Evolutionary conservation across 2,329 filamentous ascomycete genomes (phyloP), one percentile per base, ranked within the genome.

Genomic region (Penicillium sp.): DNA sequence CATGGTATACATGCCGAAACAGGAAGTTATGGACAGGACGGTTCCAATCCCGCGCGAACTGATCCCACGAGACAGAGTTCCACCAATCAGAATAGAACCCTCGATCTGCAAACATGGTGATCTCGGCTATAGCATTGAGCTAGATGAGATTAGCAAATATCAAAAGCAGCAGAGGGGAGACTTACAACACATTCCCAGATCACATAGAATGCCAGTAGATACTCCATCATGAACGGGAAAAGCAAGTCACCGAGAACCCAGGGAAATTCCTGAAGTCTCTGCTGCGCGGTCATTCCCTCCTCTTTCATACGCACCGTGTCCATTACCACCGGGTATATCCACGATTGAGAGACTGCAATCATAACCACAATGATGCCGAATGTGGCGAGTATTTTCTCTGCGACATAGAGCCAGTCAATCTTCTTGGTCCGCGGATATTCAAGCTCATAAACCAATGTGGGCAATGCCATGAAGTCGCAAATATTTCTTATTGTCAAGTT

Each of bases 1-100:
- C 85, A 74, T 92, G 88, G 68, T 92, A 92, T 57, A 92, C 89
- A 66, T 92, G 89, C 14, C 89, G 81, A 2, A 92, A 79, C 29
- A 92, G 76, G 71, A 92, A 92, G 65, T 88, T 86, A 68, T 92
- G 89, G 4, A 92, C 89, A 0, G 89, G 89, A n/a, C 85, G 77
- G 69, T 92, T 92, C 89, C 89, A 92, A 69, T 91, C 88, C 38
- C 89, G 80, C 4, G 89, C 89, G 65, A 89, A 93, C 68, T 91
- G 86, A 65, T 92, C 64, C 70, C 69, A 60, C 45, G 77, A 77
- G 16, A 80, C 72, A n/a, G 68, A 69, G 59, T 81, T 81, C 81
- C 80, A 81, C 80, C 80, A 80, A 61, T 78, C 75, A 53, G 56
- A 51, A 62, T 61, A 59, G 72, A 92, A 92, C 58, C 85, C 87